Percentiles rank a stretch among this genome's conserved stretches.
These are phyloP conservation scores for Cyberlindnera veronae DNA, from an alignment of 805 yeast genomes.

Conservation along the genomic window DNA sequence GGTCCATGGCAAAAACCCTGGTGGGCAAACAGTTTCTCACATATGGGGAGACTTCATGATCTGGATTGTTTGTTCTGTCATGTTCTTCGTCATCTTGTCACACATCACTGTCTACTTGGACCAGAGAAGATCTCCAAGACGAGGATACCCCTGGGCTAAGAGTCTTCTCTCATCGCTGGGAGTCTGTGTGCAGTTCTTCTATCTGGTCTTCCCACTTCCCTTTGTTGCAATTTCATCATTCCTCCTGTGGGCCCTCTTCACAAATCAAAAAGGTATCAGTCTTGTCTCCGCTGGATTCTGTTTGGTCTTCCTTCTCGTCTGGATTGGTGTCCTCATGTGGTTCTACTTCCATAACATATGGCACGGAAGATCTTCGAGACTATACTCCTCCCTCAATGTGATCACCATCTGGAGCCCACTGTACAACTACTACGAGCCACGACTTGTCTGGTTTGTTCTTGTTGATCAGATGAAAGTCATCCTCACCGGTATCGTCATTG, in stretches of 20 bases:
- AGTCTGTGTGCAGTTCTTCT: constrained; percentile 7
- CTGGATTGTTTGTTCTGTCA: constrained; percentile 14
- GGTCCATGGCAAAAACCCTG: constrained; percentile 38
- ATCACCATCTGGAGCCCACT: constrained; percentile 45
- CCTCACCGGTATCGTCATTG: constrained; percentile 39
- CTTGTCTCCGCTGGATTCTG: constrained; percentile 2
- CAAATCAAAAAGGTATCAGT: background rate
- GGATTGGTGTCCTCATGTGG: constrained; percentile 9
- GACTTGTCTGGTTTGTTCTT: constrained; percentile 35
- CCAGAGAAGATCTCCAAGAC: background rate
- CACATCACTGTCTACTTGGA: constrained; percentile 1
- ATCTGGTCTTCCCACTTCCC: constrained; percentile 12
- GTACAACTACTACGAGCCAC: constrained; percentile 43
- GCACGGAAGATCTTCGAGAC: constrained; percentile 17
- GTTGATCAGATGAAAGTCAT: constrained; percentile 35
- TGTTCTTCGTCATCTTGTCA: constrained; percentile 3
- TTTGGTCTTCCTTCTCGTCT: constrained; percentile 1
- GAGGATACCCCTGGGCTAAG: constrained; percentile 4
- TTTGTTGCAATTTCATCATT: constrained; percentile 10
- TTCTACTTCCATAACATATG: constrained; percentile 14
- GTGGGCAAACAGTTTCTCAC: constrained; percentile 33
- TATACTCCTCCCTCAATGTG: constrained; percentile 46
- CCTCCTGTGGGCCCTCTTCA: constrained; percentile 3
- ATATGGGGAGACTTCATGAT: constrained; percentile 46
- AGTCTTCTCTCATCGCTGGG: background rate